A percentile compares a stretch with the other conserved stretches of the same genome.
Evolutionary conservation across 2,329 filamentous ascomycete genomes (phyloP).

Genomic region (Onygena corvina): DNA sequence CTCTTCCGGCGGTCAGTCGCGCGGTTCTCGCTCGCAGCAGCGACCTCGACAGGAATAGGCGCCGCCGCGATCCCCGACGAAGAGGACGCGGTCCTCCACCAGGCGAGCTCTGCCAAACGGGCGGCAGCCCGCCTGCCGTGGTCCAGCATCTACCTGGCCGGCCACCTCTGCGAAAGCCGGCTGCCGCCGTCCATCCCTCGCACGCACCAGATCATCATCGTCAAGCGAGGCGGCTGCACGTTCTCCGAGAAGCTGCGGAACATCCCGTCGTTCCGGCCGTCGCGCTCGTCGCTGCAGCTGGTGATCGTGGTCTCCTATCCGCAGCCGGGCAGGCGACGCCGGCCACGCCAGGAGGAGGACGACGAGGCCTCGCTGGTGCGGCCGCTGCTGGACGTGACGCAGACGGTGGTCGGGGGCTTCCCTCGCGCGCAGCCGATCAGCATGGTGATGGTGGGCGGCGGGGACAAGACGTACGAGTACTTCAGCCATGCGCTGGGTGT

Average conservation of each 20-base stretch:
- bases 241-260: constrained; percentile 74
- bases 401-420: constrained; percentile 59
- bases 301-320: constrained; percentile 44
- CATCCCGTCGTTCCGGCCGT: constrained; percentile 65
- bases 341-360: constrained; percentile 19
- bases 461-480: constrained; percentile 51
- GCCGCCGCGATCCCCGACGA: constrained; percentile 60
- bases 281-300: constrained; percentile 54
- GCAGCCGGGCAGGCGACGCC: constrained; percentile 9
- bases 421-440: constrained; percentile 60
- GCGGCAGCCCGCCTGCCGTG: constrained; percentile 48
- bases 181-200: constrained; percentile 42
- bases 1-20: constrained; percentile 23
- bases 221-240: constrained; percentile 70
- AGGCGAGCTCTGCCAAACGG: constrained; percentile 24
- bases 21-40: constrained; percentile 37
- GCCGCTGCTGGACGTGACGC: constrained; percentile 64
- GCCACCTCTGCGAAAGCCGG: constrained; percentile 49
- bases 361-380: constrained; percentile 39
- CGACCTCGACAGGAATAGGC: constrained; percentile 39
- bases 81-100: constrained; percentile 41
- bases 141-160: constrained; percentile 59
- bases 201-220: constrained; percentile 62
- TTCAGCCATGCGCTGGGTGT: constrained; percentile 54
- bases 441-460: constrained; percentile 71